Percentiles rank a stretch among this genome's conserved stretches.
phyloP scores from a whole-genome alignment of 1,284 basidiomycete genomes.

The Ceratobasidium sp. region DNA sequence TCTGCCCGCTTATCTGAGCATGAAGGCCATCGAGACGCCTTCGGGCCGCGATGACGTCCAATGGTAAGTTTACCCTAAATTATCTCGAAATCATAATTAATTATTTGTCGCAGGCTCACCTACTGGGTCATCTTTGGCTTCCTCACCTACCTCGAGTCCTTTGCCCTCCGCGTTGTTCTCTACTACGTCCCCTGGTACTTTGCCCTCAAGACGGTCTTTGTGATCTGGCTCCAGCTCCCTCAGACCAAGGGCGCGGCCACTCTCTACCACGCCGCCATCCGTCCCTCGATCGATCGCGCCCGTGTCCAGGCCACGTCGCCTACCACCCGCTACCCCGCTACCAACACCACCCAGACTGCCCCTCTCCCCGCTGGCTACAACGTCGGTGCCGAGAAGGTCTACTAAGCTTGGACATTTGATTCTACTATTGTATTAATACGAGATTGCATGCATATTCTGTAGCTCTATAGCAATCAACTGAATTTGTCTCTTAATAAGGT shows the following conservation, averaged over 20 bases:
- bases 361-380: slow-evolving; percentile 27
- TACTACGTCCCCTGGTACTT: slow-evolving; percentile 91
- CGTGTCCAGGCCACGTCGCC: slow-evolving; percentile 24
- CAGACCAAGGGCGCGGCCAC: slow-evolving; percentile 54
- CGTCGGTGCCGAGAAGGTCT: slow-evolving; percentile 26
- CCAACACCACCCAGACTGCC: slow-evolving; percentile 43
- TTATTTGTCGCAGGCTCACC: slow-evolving; percentile 57
- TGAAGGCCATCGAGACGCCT: slow-evolving; percentile 82
- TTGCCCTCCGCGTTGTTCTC: slow-evolving; percentile 74
- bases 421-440: neutral
- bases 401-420: neutral
- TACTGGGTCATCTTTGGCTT: slow-evolving; percentile 88
- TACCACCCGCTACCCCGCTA: slow-evolving; percentile 37
- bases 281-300: slow-evolving; percentile 38
- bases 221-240: slow-evolving; percentile 85
- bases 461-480: neutral
- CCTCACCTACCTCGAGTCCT: slow-evolving; percentile 84
- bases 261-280: slow-evolving; percentile 39
- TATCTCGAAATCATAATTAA: neutral
- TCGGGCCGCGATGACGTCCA: slow-evolving; percentile 78
- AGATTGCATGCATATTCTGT: neutral
- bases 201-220: slow-evolving; percentile 86
- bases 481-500: too few relatives aligned
- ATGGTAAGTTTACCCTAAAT: slow-evolving; percentile 55
- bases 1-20: slow-evolving; percentile 83